Evolutionary conservation across 2,329 filamentous ascomycete genomes (phyloP).

Genomic region (Fusarium kyushuense): DNA sequence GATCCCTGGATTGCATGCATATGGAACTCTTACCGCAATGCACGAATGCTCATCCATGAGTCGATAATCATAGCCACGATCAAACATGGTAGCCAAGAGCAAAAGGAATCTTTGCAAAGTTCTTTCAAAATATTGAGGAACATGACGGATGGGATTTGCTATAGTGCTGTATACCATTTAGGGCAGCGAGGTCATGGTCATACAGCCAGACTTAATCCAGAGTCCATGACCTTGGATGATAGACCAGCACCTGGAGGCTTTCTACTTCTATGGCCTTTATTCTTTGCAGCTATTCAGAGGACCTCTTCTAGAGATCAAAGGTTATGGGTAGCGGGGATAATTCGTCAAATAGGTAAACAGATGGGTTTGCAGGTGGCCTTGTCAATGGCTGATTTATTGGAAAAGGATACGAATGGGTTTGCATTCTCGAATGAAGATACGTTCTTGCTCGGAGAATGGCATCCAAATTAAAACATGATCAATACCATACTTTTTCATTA

Average conservation of each 20-base stretch:
- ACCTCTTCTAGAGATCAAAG: conserved; percentile 27
- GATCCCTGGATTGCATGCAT: conserved; percentile 38
- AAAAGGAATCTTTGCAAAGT: conserved; percentile 13
- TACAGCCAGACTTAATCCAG: rapidly evolving
- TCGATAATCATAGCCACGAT: conserved; percentile 32
- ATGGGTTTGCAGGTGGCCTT: conserved; percentile 40
- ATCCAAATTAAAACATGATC: conserved; percentile 32
- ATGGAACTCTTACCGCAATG: conserved; percentile 42
- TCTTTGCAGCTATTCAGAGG: conserved; percentile 32
- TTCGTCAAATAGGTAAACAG: conserved; percentile 27
- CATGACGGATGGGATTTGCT: conserved; percentile 37
- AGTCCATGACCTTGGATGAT: not conserved
- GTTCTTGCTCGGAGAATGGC: conserved; percentile 34
- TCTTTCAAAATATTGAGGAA: conserved; percentile 13
- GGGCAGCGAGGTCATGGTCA: conserved; percentile 9
- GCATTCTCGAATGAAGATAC: conserved; percentile 39
- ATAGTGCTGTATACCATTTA: conserved; percentile 38
- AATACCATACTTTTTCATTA: too few relatives aligned
- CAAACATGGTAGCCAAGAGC: conserved; percentile 15
- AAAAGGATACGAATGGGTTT: conserved; percentile 16
- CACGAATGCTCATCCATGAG: conserved; percentile 37
- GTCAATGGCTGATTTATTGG: conserved; percentile 36
- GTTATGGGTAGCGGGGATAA: conserved; percentile 28
- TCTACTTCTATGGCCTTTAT: conserved; percentile 38
- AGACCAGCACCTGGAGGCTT: conserved; percentile 26